phyloP scores from a whole-genome alignment of 228 moss, liverwort and hornwort species.

The Sphagnum fallax region DNA sequence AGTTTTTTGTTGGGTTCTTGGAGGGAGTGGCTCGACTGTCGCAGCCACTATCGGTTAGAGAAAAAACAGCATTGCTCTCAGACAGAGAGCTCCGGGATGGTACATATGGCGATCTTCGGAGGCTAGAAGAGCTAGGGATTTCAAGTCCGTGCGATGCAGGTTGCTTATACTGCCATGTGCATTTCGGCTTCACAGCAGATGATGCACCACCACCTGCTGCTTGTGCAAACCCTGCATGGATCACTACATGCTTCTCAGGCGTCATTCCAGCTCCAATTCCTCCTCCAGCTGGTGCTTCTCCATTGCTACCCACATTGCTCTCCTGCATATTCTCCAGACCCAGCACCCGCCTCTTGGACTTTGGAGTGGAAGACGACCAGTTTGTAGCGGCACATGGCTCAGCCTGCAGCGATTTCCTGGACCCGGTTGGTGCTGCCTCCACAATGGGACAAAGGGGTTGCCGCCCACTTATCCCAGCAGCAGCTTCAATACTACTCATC shows the following conservation, averaged over 20 bases:
- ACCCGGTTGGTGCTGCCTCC: constrained; percentile 24
- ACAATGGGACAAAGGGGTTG: constrained; percentile 67
- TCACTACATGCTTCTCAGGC: constrained; percentile 44
- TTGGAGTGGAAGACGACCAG: constrained; percentile 31
- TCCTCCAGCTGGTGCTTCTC: constrained; percentile 6
- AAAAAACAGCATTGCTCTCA: constrained; percentile 6
- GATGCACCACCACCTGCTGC: constrained; percentile 5
- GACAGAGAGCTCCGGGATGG: constrained; percentile 13
- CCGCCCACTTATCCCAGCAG: constrained; percentile 18
- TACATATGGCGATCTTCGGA: constrained; percentile 10
- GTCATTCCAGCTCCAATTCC: constrained; percentile 22
- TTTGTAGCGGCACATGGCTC: constrained; percentile 26
- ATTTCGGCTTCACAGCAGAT: constrained; percentile 16
- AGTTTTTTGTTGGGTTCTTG: constrained; percentile 14
- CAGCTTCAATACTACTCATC: constrained; percentile 16
- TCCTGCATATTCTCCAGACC: constrained; percentile 60
- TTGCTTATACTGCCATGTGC: constrained; percentile 38
- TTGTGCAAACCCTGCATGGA: neutral
- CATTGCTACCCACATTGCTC: constrained; percentile 62
- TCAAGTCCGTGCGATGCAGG: constrained; percentile 14
- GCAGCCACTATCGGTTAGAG: constrained; percentile 35
- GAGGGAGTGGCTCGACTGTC: constrained; percentile 22
- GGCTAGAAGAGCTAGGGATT: constrained; percentile 3
- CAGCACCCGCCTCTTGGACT: constrained; percentile 49
- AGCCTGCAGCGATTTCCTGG: constrained; percentile 16